These are phyloP conservation scores for Curvularia verruculosa DNA, from an alignment of 2,329 filamentous ascomycete genomes.

Conservation along the genomic window DNA sequence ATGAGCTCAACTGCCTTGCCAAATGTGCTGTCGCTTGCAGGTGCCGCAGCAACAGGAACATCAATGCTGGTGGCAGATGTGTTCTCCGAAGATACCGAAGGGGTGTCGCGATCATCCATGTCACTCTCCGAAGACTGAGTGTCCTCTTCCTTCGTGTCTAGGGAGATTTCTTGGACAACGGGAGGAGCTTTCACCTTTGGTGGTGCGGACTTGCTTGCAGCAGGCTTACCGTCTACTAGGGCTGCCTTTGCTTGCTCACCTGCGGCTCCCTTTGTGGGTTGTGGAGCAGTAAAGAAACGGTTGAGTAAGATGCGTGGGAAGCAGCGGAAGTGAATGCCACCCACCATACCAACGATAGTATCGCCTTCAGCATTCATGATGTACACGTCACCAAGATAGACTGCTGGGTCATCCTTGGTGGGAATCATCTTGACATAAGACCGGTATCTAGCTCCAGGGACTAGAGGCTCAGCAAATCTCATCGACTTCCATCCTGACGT, in stretches of 20 bases:
- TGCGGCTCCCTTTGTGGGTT: conserved; percentile 4
- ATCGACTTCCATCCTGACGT: conserved; percentile 32
- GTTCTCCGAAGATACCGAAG: conserved; percentile 1
- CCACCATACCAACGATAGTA: conserved; percentile 43
- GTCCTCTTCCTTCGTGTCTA: not conserved
- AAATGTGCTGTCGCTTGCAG: conserved; percentile 3
- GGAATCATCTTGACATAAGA: conserved; percentile 36
- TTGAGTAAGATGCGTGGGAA: conserved; percentile 29
- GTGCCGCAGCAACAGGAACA: not conserved
- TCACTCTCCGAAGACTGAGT: not conserved
- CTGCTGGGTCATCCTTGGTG: conserved; percentile 31
- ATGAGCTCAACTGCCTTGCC: conserved; percentile 25
- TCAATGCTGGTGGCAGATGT: conserved; percentile 5
- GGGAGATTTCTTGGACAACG: not conserved
- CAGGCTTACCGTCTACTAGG: not conserved
- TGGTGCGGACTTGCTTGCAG: not conserved
- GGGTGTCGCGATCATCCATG: not conserved
- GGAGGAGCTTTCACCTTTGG: not conserved
- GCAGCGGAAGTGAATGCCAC: conserved; percentile 33
- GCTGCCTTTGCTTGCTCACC: conserved; percentile 1
- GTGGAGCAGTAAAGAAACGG: conserved; percentile 29
- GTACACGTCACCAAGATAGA: conserved; percentile 51
- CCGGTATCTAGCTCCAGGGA: conserved; percentile 16
- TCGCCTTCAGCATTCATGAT: conserved; percentile 40
- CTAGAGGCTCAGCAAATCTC: conserved; percentile 27